Evolutionary conservation across 2,329 filamentous ascomycete genomes (phyloP).

Genomic region (Arachnomyces sp.): DNA sequence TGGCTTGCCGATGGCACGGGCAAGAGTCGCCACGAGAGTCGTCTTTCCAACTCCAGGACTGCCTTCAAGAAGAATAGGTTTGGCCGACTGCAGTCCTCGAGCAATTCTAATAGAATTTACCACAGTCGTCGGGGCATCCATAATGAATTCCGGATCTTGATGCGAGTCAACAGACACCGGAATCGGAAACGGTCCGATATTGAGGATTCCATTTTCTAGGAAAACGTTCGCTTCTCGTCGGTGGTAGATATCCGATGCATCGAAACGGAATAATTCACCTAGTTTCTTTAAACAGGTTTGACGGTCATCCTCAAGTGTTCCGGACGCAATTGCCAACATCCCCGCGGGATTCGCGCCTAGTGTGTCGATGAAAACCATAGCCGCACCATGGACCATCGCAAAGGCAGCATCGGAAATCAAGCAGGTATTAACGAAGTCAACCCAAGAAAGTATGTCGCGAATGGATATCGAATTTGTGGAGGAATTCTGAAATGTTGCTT

Average conservation of each 20-base stretch:
- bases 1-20: slow-evolving; percentile 67
- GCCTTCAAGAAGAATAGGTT: slow-evolving; percentile 89
- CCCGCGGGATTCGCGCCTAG: slow-evolving; percentile 92
- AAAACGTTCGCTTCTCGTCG: slow-evolving; percentile 49
- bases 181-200: slow-evolving; percentile 68
- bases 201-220: slow-evolving; percentile 47
- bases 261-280: slow-evolving; percentile 53
- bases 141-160: slow-evolving; percentile 58
- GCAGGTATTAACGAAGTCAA: slow-evolving; percentile 76
- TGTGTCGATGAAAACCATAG: slow-evolving; percentile 92
- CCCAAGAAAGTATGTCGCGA: slow-evolving; percentile 86
- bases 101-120: slow-evolving; percentile 86
- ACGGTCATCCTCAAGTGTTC: slow-evolving; percentile 63
- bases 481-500: slow-evolving; percentile 65
- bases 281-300: slow-evolving; percentile 65
- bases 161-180: slow-evolving; percentile 42
- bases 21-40: slow-evolving; percentile 77
- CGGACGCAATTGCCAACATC: slow-evolving; percentile 62
- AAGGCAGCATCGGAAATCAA: slow-evolving; percentile 40
- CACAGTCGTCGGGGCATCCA: slow-evolving; percentile 82
- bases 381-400: slow-evolving; percentile 70
- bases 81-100: slow-evolving; percentile 76
- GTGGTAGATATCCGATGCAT: slow-evolving; percentile 60
- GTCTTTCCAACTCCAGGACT: slow-evolving; percentile 99
- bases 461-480: slow-evolving; percentile 75